These are phyloP conservation scores for Penicillium verhagenii DNA, from an alignment of 495 filamentous ascomycete genomes.

Conservation along the genomic window DNA sequence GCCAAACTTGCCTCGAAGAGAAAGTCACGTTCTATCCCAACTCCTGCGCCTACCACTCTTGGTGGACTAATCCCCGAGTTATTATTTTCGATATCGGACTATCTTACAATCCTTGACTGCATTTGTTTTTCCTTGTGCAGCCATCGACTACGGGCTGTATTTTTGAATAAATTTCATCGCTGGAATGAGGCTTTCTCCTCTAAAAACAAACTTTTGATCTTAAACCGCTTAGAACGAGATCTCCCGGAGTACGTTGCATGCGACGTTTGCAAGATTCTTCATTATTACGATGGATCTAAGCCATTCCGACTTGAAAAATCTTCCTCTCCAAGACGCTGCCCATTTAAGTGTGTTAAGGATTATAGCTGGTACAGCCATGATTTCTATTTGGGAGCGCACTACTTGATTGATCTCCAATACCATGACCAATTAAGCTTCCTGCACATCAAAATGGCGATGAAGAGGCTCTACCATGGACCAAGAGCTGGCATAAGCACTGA, in stretches of 20 bases:
- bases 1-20: background rate
- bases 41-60: background rate
- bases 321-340: background rate
- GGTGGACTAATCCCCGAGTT: background rate
- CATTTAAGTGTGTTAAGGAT: background rate
- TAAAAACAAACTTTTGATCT: conserved; percentile 8
- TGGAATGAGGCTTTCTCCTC: background rate
- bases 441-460: conserved; percentile 8
- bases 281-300: conserved; percentile 18
- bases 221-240: conserved; percentile 14
- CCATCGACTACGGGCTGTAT: conserved; percentile 4
- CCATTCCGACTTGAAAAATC: conserved; percentile 8
- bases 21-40: background rate
- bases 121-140: conserved; percentile 12
- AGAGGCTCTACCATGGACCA: conserved; percentile 8
- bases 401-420: background rate
- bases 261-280: conserved; percentile 14
- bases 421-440: conserved; percentile 3
- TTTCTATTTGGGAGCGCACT: background rate
- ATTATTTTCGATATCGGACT: background rate
- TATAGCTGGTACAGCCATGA: background rate
- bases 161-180: background rate
- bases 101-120: conserved; percentile 3
- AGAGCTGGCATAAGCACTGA: conserved; percentile 6
- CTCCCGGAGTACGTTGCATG: conserved; percentile 15